Evolutionary conservation across 2,329 filamentous ascomycete species (phyloP), one percentile per base, ranked within the genome.

Genomic region (Hawksworthiomyces lignivorus): DNA sequence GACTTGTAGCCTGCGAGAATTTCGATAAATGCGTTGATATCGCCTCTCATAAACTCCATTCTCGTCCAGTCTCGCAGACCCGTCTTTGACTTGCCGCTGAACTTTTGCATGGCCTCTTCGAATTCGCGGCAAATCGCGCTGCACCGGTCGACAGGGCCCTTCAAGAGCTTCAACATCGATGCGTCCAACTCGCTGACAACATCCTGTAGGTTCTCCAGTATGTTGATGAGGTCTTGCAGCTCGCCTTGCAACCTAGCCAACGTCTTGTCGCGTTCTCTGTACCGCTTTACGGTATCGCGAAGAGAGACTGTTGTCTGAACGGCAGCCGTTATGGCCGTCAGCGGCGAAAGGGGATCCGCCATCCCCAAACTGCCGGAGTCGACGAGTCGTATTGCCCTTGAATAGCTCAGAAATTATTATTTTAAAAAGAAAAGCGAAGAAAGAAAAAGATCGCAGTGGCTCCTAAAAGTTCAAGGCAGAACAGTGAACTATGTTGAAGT

Each of bases 11-110:
- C 55, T 30, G 52, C 53, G 21, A 66, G 46, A 31, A 54, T 57
- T 28, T 64, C 60, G 37, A 63, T 63, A 46, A 65, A 65, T 35
- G 59, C 56, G 41, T 60, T 62, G 44, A 65, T 63, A 41, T 62
- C 51, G 19, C 60, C 60, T 53, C 50, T 56, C 58, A 56, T 64
- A 28, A 64, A 65, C 48, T 65, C 61, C 58, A 66, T 56, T 51
- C 56, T 63, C 45, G 56, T 46, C 62, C 61, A 67, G 51, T 65
- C 61, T 53, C 48, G 54, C 51, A 65, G 49, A 18, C 58, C 52
- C 4, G 50, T 50, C 45, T 54, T 62, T 43, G 59, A 58, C 34
- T 58, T 62, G 27, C 43, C 49, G 40, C 41, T 43, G 44, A 64
- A 65, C n/a, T 31, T 45, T 43, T 59, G 50, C 56, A 65, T 63